Conservation (phyloP, 2,329 filamentous ascomycete species). For the Claviceps arundinis region DNA sequence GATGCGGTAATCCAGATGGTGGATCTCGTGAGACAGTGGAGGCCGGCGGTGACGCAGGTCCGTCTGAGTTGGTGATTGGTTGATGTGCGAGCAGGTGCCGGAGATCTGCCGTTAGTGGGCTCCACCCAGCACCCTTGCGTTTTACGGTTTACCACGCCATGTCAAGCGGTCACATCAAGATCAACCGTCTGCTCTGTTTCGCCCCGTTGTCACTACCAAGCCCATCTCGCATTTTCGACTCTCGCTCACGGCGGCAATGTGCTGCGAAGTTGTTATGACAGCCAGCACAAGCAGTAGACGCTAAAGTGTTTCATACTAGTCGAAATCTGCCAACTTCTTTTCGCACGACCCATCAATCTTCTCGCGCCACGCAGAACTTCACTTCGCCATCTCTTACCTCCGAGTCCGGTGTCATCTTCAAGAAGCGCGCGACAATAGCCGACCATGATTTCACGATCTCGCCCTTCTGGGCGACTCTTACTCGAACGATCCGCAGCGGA, state of each 20-base stretch:
- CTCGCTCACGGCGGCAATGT: constrained; percentile 20
- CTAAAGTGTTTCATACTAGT: not conserved
- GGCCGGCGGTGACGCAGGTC: not conserved
- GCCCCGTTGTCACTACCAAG: constrained; percentile 17
- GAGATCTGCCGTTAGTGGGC: constrained; percentile 17
- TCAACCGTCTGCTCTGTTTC: not conserved
- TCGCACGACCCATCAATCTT: not conserved
- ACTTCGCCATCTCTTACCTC: constrained; percentile 4
- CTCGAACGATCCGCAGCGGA: constrained; percentile 22
- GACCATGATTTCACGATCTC: constrained; percentile 28
- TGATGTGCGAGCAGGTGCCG: constrained; percentile 6
- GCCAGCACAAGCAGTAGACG: constrained; percentile 5
- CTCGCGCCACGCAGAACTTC: not conserved
- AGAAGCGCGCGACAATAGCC: constrained; percentile 1
- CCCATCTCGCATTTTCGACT: constrained; percentile 8
- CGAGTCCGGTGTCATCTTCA: constrained; percentile 1
- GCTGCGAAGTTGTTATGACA: constrained; percentile 14
- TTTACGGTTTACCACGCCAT: not conserved
- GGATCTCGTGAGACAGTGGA: not conserved
- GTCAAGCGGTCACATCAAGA: not conserved
- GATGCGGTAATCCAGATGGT: not conserved
- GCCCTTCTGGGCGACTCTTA: constrained; percentile 25
- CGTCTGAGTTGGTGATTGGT: not conserved
- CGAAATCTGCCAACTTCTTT: not conserved
- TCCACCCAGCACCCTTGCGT: constrained; percentile 11